These are phyloP conservation scores for Beauveria medogensis DNA, from an alignment of 2,329 filamentous ascomycete species.

Conservation along the genomic window DNA sequence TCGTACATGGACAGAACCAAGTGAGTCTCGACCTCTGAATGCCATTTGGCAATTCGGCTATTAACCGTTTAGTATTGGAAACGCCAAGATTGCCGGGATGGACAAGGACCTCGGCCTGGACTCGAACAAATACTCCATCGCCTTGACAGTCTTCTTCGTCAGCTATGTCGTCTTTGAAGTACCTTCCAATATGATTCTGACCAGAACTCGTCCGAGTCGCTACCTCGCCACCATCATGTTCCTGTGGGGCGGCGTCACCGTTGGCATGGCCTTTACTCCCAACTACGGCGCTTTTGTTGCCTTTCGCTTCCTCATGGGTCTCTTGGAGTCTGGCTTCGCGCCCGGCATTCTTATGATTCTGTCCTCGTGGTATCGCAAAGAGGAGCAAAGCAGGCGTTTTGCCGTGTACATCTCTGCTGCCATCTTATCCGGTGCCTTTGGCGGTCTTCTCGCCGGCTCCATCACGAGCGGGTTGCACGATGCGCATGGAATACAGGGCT, in stretches of 20 bases:
- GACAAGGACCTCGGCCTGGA: slow-evolving; percentile 36
- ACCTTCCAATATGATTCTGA: slow-evolving; percentile 47
- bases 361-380: slow-evolving; percentile 46
- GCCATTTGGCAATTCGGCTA: too few species aligned
- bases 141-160: slow-evolving; percentile 50
- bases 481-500: slow-evolving; percentile 52
- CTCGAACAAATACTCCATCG: slow-evolving; percentile 46
- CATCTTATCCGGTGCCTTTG: slow-evolving; percentile 49
- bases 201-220: slow-evolving; percentile 42
- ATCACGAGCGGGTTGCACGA: slow-evolving; percentile 48
- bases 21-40: background rate
- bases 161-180: slow-evolving; percentile 48
- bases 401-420: slow-evolving; percentile 47
- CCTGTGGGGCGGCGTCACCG: slow-evolving; percentile 45
- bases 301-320: slow-evolving; percentile 40
- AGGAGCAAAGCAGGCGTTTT: slow-evolving; percentile 46
- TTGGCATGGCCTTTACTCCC: slow-evolving; percentile 44
- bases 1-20: slow-evolving; percentile 19
- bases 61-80: slow-evolving; percentile 51
- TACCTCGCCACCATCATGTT: slow-evolving; percentile 46
- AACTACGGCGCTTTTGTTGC: slow-evolving; percentile 38
- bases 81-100: slow-evolving; percentile 49
- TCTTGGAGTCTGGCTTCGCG: slow-evolving; percentile 50
- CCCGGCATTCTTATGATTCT: slow-evolving; percentile 49
- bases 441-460: slow-evolving; percentile 48